phyloP scores from a whole-genome alignment of 2,329 filamentous ascomycete genomes.

The Calonectria crousiana region DNA sequence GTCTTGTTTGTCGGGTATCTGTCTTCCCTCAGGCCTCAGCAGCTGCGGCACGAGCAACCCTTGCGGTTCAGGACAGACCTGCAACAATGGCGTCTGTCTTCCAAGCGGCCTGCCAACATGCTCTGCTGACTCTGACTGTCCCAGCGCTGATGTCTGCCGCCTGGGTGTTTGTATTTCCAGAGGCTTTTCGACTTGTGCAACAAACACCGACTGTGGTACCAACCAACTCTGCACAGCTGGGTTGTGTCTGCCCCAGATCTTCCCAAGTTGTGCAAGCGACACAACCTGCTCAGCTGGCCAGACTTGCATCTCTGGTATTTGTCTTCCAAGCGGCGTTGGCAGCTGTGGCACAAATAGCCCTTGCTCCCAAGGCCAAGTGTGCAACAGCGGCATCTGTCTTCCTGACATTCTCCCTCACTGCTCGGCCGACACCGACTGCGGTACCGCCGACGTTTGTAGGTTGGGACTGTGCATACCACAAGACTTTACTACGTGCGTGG shows the following conservation, averaged over 20 bases:
- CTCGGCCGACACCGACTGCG: background rate
- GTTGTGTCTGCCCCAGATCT: background rate
- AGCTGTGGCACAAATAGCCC: background rate
- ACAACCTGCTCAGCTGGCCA: background rate
- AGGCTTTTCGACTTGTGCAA: background rate
- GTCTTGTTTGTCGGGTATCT: constrained; percentile 9
- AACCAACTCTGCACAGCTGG: constrained; percentile 1
- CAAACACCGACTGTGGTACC: background rate
- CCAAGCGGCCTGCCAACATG: background rate
- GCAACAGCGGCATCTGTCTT: constrained; percentile 12
- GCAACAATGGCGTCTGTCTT: background rate
- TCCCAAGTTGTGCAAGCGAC: constrained; percentile 6
- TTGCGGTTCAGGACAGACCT: background rate
- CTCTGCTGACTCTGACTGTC: background rate
- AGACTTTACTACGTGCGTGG: background rate
- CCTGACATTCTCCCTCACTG: background rate
- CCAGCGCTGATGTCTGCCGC: background rate
- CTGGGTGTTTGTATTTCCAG: constrained; percentile 10
- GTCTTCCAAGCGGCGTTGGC: background rate
- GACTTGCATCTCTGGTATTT: background rate
- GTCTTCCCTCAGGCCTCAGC: background rate
- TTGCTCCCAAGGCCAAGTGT: constrained; percentile 1
- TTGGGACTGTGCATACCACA: constrained; percentile 1
- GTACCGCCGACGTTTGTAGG: background rate
- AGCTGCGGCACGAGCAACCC: background rate